phyloP scores from a whole-genome alignment of 192 early-diverging fungal species.

The Coemansia erecta region DNA sequence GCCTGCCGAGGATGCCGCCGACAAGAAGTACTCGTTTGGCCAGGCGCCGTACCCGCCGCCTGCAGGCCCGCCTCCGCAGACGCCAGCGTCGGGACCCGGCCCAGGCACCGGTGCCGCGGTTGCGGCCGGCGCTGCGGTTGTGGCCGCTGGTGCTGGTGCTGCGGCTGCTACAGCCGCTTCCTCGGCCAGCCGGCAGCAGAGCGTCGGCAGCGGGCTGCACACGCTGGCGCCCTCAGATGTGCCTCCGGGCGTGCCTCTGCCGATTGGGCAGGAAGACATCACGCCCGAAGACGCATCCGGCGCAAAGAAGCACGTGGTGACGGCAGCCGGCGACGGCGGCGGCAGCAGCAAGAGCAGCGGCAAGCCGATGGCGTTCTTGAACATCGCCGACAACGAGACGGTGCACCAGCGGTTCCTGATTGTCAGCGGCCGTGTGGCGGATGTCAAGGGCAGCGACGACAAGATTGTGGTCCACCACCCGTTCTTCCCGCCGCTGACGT shows the following conservation, averaged over 20 bases:
- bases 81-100: not conserved
- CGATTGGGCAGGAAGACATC: conserved; percentile 40
- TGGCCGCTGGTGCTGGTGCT: not conserved
- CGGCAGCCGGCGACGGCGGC: not conserved
- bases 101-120: not conserved
- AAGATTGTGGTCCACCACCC: conserved; percentile 38
- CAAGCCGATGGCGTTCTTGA: conserved; percentile 36
- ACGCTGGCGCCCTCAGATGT: conserved; percentile 8
- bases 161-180: not conserved
- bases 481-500: conserved; percentile 54
- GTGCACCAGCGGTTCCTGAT: conserved; percentile 55
- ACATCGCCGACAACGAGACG: conserved; percentile 36
- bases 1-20: not conserved
- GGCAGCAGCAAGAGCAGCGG: not conserved
- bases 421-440: conserved; percentile 41
- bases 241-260: conserved; percentile 32
- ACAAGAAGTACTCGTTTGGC: conserved; percentile 3
- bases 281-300: conserved; percentile 17
- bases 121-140: not conserved
- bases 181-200: conserved; percentile 1
- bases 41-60: conserved; percentile 1
- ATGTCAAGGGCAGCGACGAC: conserved; percentile 26
- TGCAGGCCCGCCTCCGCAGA: not conserved
- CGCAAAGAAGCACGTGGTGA: conserved; percentile 6
- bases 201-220: not conserved